Conservation (phyloP, 371 early-diverging fungal genomes). For the Entomophthora muscae region DNA sequence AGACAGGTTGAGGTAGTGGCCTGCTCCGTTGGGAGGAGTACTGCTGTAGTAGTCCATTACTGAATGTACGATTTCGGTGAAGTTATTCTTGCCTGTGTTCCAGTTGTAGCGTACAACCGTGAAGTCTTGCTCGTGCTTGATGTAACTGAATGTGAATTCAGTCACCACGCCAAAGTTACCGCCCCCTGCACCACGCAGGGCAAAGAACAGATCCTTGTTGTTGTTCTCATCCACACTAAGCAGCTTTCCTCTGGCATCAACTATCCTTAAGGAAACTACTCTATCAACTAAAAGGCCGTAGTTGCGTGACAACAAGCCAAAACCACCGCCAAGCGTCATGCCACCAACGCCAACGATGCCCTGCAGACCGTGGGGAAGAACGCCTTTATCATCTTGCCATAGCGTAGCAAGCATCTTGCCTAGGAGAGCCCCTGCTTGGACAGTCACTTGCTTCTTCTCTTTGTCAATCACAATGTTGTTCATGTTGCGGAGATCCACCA, state of each 20-base stretch:
- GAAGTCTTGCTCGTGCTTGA: too few species aligned
- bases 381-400: not conserved
- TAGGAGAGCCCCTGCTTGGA: slow-evolving; percentile 8
- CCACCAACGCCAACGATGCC: slow-evolving; percentile 3
- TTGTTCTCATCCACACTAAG: too few species aligned
- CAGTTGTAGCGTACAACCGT: too few species aligned
- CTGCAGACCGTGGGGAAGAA: not conserved
- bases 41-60: not conserved
- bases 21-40: not conserved
- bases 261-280: too few species aligned
- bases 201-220: too few species aligned
- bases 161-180: slow-evolving; percentile 15
- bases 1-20: not conserved
- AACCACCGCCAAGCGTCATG: too few species aligned
- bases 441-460: not conserved
- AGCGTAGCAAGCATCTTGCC: slow-evolving; percentile 5
- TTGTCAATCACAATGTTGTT: too few species aligned
- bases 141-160: slow-evolving; percentile 11
- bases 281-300: too few species aligned
- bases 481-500: slow-evolving; percentile 19
- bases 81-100: not conserved
- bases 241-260: too few species aligned
- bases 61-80: not conserved
- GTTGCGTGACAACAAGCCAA: too few species aligned
- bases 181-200: too few species aligned